Percentiles rank a stretch among this genome's conserved stretches.
Conservation (phyloP, 2,329 filamentous ascomycete genomes). For the Cordyceps tenuipes region DNA sequence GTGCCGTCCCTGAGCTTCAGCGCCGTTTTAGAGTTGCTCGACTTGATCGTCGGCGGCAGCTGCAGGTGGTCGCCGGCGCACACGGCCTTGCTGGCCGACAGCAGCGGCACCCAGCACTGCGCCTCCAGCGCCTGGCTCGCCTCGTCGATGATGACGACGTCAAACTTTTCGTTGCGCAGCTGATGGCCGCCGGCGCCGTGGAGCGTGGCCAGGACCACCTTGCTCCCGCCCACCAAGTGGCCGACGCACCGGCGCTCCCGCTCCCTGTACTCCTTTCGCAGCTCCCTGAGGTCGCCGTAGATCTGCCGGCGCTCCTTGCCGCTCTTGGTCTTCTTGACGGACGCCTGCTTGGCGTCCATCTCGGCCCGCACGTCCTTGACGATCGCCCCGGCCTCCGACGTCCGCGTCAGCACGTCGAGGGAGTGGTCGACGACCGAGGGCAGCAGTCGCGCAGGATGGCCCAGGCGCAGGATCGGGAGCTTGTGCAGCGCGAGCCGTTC, state of each 20-base stretch:
- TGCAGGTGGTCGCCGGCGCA: constrained; percentile 93
- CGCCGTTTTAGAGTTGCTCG: constrained; percentile 47
- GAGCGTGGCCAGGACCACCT: constrained; percentile 84
- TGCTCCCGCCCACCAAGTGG: constrained; percentile 65
- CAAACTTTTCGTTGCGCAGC: constrained; percentile 70
- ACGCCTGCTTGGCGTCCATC: constrained; percentile 86
- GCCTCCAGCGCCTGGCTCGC: constrained; percentile 93
- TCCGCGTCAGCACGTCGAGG: constrained; percentile 81
- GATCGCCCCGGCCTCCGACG: constrained; percentile 80
- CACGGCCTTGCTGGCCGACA: constrained; percentile 74
- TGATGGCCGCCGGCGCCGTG: constrained; percentile 87
- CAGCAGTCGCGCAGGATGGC: constrained; percentile 83
- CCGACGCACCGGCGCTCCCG: constrained; percentile 75
- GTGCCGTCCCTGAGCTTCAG: constrained; percentile 28
- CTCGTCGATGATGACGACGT: constrained; percentile 93
- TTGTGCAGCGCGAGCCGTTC: constrained; percentile 81
- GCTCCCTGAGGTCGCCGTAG: constrained; percentile 74
- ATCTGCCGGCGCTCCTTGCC: constrained; percentile 72
- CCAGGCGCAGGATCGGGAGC: constrained; percentile 78
- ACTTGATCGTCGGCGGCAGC: constrained; percentile 90
- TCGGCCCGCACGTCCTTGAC: constrained; percentile 85
- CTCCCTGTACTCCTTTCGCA: constrained; percentile 82
- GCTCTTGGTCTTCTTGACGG: constrained; percentile 76
- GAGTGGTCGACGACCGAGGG: constrained; percentile 85
- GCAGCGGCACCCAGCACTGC: constrained; percentile 89